These are phyloP conservation scores for Boletus sensibilis DNA, from an alignment of 768 basidiomycete species.

Conservation along the genomic window DNA sequence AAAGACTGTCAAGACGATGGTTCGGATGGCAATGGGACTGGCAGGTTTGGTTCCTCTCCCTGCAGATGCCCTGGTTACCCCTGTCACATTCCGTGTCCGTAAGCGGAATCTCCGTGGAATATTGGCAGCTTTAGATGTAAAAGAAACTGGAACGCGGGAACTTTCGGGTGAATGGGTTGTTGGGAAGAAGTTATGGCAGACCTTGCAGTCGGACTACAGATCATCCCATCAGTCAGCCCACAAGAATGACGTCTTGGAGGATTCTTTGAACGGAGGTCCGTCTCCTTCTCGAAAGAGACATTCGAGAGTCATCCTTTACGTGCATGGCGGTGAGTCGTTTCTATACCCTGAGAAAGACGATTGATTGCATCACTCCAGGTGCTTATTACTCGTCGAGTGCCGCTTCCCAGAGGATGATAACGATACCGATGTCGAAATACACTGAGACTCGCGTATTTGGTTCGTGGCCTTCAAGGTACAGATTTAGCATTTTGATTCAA, in stretches of 20 bases:
- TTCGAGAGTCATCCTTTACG: constrained; percentile 86
- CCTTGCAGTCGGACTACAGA: constrained; percentile 81
- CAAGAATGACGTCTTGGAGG: constrained; percentile 18
- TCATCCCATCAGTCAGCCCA: constrained; percentile 35
- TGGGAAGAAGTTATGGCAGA: constrained; percentile 87
- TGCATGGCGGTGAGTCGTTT: constrained; percentile 76
- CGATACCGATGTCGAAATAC: constrained; percentile 87
- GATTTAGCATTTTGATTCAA: background rate
- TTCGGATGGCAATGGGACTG: constrained; percentile 70
- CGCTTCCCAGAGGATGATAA: constrained; percentile 85
- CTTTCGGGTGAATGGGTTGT: constrained; percentile 96
- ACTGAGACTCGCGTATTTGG: constrained; percentile 88
- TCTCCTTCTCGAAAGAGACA: constrained; percentile 40
- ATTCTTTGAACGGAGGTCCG: constrained; percentile 15
- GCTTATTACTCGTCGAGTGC: constrained; percentile 93
- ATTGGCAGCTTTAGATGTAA: constrained; percentile 66
- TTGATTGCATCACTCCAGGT: constrained; percentile 42
- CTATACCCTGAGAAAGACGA: background rate
- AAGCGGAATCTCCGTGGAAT: constrained; percentile 75
- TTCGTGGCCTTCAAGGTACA: constrained; percentile 31
- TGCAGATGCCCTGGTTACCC: constrained; percentile 91
- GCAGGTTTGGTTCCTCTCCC: constrained; percentile 83
- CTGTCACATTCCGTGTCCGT: constrained; percentile 85
- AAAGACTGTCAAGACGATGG: constrained; percentile 37
- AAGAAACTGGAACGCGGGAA: constrained; percentile 76